These are phyloP conservation scores for Coemansia sp. DNA, from an alignment of 192 early-diverging fungal species.

Conservation along the genomic window DNA sequence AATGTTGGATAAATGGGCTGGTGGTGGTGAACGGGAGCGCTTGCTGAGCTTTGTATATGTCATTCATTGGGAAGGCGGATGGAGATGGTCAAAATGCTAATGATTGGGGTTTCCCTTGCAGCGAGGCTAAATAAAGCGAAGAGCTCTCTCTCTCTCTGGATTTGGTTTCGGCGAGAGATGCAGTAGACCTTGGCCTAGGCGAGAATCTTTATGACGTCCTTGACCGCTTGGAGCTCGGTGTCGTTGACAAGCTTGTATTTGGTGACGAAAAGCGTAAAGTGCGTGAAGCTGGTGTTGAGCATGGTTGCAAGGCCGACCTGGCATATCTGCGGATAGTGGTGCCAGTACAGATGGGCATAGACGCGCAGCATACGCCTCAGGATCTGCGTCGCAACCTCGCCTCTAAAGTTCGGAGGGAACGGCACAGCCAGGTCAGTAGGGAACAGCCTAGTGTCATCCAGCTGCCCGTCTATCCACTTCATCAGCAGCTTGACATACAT, in stretches of 20 bases:
- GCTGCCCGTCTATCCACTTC: constrained; percentile 74
- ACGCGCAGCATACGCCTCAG: constrained; percentile 87
- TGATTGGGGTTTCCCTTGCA: too few relatives aligned
- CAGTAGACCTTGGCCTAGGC: too few relatives aligned
- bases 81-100: too few relatives aligned
- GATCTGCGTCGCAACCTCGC: constrained; percentile 64
- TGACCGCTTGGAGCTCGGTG: constrained; percentile 53
- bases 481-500: constrained; percentile 87
- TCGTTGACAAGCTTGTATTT: constrained; percentile 77
- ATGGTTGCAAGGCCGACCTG: constrained; percentile 80
- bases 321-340: constrained; percentile 74
- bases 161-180: too few relatives aligned
- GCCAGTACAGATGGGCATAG: constrained; percentile 91
- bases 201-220: constrained; percentile 51
- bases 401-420: constrained; percentile 73
- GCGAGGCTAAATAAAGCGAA: too few relatives aligned
- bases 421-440: constrained; percentile 72
- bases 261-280: constrained; percentile 87
- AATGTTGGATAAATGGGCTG: too few relatives aligned
- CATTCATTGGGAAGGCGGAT: too few relatives aligned
- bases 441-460: constrained; percentile 86
- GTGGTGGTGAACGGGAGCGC: too few relatives aligned
- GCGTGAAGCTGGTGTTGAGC: constrained; percentile 92
- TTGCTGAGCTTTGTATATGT: too few relatives aligned
- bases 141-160: too few relatives aligned